phyloP scores from a whole-genome alignment of 2,329 filamentous ascomycete species.

The Arthroderma sp. region DNA sequence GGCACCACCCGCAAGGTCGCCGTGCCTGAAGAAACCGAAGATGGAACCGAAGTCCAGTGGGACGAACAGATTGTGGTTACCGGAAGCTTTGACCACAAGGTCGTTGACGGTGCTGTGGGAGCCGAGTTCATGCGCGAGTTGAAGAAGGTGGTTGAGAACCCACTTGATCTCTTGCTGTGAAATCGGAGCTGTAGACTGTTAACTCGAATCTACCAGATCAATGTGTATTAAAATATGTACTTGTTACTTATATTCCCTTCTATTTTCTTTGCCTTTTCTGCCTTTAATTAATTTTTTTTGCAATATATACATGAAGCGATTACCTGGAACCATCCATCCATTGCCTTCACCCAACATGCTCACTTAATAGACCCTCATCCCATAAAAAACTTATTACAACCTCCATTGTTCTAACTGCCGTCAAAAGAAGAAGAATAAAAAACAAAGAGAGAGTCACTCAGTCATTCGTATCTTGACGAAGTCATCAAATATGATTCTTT shows the following conservation, averaged over 20 bases:
- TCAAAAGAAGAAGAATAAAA: too few relatives aligned
- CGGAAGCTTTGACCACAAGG: constrained; percentile 96
- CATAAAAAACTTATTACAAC: too few relatives aligned
- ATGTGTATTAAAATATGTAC: constrained; percentile 4
- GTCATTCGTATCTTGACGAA: too few relatives aligned
- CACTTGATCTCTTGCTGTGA: constrained; percentile 84
- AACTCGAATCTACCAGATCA: too few relatives aligned
- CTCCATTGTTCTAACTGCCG: too few relatives aligned
- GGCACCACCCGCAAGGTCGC: constrained; percentile 94
- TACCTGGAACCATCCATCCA: too few relatives aligned
- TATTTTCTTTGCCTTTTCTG: neutral
- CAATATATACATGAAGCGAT: too few relatives aligned
- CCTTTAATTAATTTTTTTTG: neutral
- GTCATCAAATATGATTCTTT: too few relatives aligned
- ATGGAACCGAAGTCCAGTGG: constrained; percentile 71
- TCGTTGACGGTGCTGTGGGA: constrained; percentile 89
- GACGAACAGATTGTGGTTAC: constrained; percentile 96
- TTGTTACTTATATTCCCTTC: neutral
- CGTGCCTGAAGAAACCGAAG: constrained; percentile 70
- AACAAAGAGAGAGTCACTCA: too few relatives aligned
- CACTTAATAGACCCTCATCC: too few relatives aligned
- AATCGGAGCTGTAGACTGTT: neutral
- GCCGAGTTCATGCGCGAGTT: constrained; percentile 93
- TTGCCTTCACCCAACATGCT: too few relatives aligned
- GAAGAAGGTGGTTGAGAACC: constrained; percentile 97